Base-by-base conservation (phyloP, 1,284 basidiomycete species). In the Phellopilus nigrolimitatus region DNA sequence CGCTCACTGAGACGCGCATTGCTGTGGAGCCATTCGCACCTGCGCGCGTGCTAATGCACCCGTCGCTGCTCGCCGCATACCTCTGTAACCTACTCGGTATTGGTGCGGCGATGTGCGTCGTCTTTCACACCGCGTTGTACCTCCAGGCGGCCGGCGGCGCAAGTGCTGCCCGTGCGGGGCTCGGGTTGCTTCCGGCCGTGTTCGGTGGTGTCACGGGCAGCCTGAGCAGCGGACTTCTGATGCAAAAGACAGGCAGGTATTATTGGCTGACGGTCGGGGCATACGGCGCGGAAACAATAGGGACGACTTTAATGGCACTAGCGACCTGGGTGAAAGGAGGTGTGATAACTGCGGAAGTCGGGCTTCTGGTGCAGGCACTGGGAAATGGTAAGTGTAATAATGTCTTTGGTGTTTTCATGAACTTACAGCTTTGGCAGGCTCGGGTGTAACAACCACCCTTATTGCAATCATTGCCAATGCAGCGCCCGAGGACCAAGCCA, bases 381-480 rank as follows among this genome's bases (percentile, higher is more conserved):
- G 79, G 78, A 21, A 75, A 73, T 51, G 76, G 76, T 74, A 47
- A 19, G 66, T 56, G 6, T 10, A 38, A 28, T 53, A 25, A 17
- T n/a, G 21, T 4, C 3, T 33, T 52, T 10, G 27, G 47, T 25
- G 22, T 33, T 15, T 24, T 21, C 31, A 7, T 38, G 7, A 21
- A 21, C 12, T 17, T 28, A 4, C 24, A 41, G 13, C n/a, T 8
- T 25, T 25, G 21, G 0, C 48, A 78, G 77, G 76, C 13, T 63
- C 67, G 31, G 76, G 75, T 1, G 65, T 80, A 7, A 82, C 80
- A 0, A 80, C 76, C 0, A 78, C 74, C 31, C 66, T 84, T 22
- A 72, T 83, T 33, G 73, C 80, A 0, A 66, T 82, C 34, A 80
- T 82, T 38, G 78, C 80, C 0, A 82, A 82, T 61, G 79, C 79